These are phyloP conservation scores for Penicillium verhagenii DNA, from an alignment of 495 filamentous ascomycete genomes.

Conservation along the genomic window DNA sequence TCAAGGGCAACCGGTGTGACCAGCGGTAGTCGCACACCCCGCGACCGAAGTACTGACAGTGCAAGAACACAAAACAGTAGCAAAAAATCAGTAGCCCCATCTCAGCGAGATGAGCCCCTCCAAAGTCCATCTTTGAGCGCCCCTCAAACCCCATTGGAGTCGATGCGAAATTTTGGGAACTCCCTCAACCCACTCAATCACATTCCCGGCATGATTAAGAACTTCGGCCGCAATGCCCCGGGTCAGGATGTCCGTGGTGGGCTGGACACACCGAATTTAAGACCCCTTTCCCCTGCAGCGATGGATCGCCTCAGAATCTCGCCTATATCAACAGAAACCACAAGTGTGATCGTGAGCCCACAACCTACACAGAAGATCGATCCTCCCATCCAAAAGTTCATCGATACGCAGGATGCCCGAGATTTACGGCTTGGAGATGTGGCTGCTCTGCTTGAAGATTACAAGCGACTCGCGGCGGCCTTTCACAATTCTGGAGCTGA, in stretches of 20 bases:
- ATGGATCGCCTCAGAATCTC: constrained; percentile 30
- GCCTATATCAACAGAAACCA: constrained; percentile 24
- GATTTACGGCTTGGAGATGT: constrained; percentile 84
- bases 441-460: constrained; percentile 78
- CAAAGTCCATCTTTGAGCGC: constrained; percentile 22
- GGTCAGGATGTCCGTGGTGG: constrained; percentile 11
- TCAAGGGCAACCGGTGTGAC: constrained; percentile 54
- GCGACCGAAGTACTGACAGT: constrained; percentile 79
- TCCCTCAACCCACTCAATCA: constrained; percentile 82
- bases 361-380: constrained; percentile 47
- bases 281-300: constrained; percentile 27
- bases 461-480: constrained; percentile 68
- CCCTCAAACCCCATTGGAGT: constrained; percentile 63
- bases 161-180: constrained; percentile 78
- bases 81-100: constrained; percentile 26
- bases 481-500: constrained; percentile 38
- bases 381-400: constrained; percentile 76
- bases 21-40: constrained; percentile 55
- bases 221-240: constrained; percentile 65
- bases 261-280: constrained; percentile 14
- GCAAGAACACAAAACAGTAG: constrained; percentile 54
- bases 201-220: constrained; percentile 70
- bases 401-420: constrained; percentile 71
- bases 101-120: constrained; percentile 27
- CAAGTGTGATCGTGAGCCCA: constrained; percentile 15